phyloP scores from a whole-genome alignment of 768 basidiomycete genomes.

The Dendrothele bispora region DNA sequence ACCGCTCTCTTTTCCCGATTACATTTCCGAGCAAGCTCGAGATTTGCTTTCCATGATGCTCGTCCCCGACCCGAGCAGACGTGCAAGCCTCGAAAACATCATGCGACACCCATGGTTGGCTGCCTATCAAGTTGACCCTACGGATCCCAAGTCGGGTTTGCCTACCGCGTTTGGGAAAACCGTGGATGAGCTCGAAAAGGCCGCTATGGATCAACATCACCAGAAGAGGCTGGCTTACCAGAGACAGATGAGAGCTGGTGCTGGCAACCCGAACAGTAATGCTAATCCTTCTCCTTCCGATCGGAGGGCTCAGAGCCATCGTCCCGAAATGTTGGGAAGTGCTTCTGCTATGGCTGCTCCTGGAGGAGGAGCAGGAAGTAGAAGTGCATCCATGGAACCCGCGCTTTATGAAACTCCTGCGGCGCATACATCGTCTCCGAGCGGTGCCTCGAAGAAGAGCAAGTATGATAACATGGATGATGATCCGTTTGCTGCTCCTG shows the following conservation, averaged over 20 bases:
- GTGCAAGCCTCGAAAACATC: constrained; percentile 73
- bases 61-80: constrained; percentile 83
- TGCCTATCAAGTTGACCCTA: constrained; percentile 47
- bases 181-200: constrained; percentile 76
- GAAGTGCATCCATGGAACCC: constrained; percentile 64
- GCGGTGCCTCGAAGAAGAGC: constrained; percentile 32
- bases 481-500: constrained; percentile 69
- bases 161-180: constrained; percentile 57
- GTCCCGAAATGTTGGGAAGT: constrained; percentile 41
- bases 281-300: constrained; percentile 19
- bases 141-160: constrained; percentile 26
- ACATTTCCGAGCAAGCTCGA: constrained; percentile 81
- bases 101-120: constrained; percentile 90
- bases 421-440: constrained; percentile 27
- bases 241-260: constrained; percentile 68
- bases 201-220: constrained; percentile 83
- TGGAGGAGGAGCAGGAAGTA: constrained; percentile 46
- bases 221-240: constrained; percentile 82
- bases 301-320: constrained; percentile 53
- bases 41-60: constrained; percentile 90
- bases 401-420: constrained; percentile 30
- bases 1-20: constrained; percentile 95
- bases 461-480: constrained; percentile 49
- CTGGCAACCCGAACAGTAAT: constrained; percentile 27
- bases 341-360: constrained; percentile 31